Evolutionary conservation across 2,329 filamentous ascomycete genomes (phyloP).

Genomic region (Talaromyces rugulosus): DNA sequence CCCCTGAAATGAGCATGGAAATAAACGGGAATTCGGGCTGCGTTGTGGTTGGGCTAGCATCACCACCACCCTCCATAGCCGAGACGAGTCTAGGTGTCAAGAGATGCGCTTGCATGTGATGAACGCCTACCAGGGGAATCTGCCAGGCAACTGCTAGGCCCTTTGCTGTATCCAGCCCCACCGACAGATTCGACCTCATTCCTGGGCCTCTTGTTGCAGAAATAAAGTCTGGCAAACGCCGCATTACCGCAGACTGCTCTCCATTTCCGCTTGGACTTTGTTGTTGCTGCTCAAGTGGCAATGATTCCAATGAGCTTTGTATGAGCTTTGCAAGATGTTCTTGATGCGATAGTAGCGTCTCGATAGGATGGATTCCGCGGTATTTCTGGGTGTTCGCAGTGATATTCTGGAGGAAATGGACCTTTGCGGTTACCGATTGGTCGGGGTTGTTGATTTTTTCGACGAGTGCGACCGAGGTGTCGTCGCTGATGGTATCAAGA

Average conservation of each 20-base stretch:
- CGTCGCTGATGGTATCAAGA: constrained; percentile 58
- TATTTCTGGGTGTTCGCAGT: constrained; percentile 74
- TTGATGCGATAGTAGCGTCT: constrained; percentile 72
- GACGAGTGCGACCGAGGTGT: constrained; percentile 83
- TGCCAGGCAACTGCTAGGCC: constrained; percentile 80
- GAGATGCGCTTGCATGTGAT: constrained; percentile 97
- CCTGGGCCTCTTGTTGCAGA: constrained; percentile 86
- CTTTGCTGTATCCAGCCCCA: constrained; percentile 80
- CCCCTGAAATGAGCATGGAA: constrained; percentile 83
- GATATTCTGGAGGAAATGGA: constrained; percentile 76
- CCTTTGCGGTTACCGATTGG: constrained; percentile 40
- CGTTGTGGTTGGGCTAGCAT: neutral
- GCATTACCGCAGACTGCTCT: constrained; percentile 13
- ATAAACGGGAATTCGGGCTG: constrained; percentile 71
- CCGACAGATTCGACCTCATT: constrained; percentile 72
- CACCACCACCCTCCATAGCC: constrained; percentile 45
- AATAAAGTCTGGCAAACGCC: constrained; percentile 71
- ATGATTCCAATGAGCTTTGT: constrained; percentile 54
- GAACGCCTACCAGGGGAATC: constrained; percentile 76
- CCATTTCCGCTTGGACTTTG: neutral
- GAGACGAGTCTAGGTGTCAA: constrained; percentile 75
- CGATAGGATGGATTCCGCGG: constrained; percentile 73
- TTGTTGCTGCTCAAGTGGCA: constrained; percentile 39
- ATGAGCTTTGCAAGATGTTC: constrained; percentile 65
- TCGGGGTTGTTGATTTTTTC: constrained; percentile 45